Conservation (phyloP, 2,329 filamentous ascomycete genomes). For the Cercospora sp. region DNA sequence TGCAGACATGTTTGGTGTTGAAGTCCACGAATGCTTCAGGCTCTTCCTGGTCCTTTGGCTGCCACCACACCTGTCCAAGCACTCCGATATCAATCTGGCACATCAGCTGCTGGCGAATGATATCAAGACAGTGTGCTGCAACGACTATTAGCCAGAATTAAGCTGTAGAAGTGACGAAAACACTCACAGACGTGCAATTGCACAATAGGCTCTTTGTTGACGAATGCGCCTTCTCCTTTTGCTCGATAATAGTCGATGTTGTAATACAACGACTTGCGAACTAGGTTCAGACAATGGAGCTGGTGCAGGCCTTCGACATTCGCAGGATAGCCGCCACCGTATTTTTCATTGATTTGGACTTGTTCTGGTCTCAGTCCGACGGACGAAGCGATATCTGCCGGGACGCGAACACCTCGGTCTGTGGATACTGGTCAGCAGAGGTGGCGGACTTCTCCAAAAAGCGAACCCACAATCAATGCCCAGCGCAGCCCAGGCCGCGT, state of each 20-base stretch:
- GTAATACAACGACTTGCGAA: slow-evolving; percentile 60
- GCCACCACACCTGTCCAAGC: slow-evolving; percentile 62
- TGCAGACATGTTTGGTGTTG: slow-evolving; percentile 61
- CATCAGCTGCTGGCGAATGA: slow-evolving; percentile 64
- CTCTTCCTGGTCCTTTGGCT: slow-evolving; percentile 39
- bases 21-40: slow-evolving; percentile 61
- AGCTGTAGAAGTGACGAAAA: neutral
- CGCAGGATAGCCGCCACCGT: slow-evolving; percentile 60
- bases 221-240: slow-evolving; percentile 55
- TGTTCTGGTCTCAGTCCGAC: slow-evolving; percentile 57
- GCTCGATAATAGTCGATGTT: slow-evolving; percentile 61
- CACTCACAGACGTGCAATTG: slow-evolving; percentile 59
- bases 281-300: slow-evolving; percentile 60
- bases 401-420: slow-evolving; percentile 20
- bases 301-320: slow-evolving; percentile 61
- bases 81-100: slow-evolving; percentile 62
- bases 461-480: slow-evolving; percentile 48
- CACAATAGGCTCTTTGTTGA: slow-evolving; percentile 57
- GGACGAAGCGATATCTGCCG: slow-evolving; percentile 18
- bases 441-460: neutral
- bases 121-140: slow-evolving; percentile 61
- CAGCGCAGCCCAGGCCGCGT: slow-evolving; percentile 58
- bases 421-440: neutral
- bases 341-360: slow-evolving; percentile 55
- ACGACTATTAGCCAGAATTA: slow-evolving; percentile 3